Conservation (phyloP, 805 yeast species). For the Ogataea thermomethanolica region DNA sequence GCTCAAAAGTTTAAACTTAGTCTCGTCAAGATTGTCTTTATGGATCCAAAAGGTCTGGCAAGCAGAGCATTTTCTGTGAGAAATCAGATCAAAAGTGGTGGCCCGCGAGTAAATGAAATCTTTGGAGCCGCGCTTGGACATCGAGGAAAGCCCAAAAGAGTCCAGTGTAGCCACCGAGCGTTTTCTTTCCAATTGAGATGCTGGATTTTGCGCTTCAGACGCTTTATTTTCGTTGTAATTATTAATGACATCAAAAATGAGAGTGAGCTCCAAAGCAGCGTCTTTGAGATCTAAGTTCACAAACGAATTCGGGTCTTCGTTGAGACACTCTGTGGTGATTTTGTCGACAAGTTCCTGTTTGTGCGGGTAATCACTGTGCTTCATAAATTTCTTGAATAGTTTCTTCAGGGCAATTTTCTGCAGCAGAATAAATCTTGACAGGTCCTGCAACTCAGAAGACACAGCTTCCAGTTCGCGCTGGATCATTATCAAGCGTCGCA, state of each 20-base stretch:
- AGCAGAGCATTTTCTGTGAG: slow-evolving; percentile 34
- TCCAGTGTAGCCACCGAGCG: slow-evolving; percentile 22
- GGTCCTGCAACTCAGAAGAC: slow-evolving; percentile 53
- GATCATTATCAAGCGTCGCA: slow-evolving; percentile 23
- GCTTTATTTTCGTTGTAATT: slow-evolving; percentile 16
- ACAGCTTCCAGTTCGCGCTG: slow-evolving; percentile 40
- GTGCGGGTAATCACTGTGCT: slow-evolving; percentile 37
- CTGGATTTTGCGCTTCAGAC: not conserved
- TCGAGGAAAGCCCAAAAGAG: slow-evolving; percentile 19
- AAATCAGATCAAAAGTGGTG: slow-evolving; percentile 36
- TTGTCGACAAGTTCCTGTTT: slow-evolving; percentile 34
- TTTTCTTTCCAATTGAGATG: slow-evolving; percentile 4
- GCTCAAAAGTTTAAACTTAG: slow-evolving; percentile 44
- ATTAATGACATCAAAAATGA: slow-evolving; percentile 47
- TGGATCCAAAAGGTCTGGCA: slow-evolving; percentile 53
- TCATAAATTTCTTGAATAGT: slow-evolving; percentile 64
- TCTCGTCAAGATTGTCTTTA: slow-evolving; percentile 53
- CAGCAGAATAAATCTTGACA: slow-evolving; percentile 66
- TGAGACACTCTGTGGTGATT: slow-evolving; percentile 28
- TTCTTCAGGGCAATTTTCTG: slow-evolving; percentile 74
- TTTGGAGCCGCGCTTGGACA: slow-evolving; percentile 7
- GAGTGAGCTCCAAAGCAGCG: slow-evolving; percentile 56
- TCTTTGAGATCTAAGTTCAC: slow-evolving; percentile 57
- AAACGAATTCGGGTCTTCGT: slow-evolving; percentile 50
- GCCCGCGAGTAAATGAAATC: slow-evolving; percentile 22